Percentiles rank a stretch among this genome's conserved stretches.
These are phyloP conservation scores for Colletotrichum somersetense DNA, from an alignment of 2,329 filamentous ascomycete species.

Conservation along the genomic window DNA sequence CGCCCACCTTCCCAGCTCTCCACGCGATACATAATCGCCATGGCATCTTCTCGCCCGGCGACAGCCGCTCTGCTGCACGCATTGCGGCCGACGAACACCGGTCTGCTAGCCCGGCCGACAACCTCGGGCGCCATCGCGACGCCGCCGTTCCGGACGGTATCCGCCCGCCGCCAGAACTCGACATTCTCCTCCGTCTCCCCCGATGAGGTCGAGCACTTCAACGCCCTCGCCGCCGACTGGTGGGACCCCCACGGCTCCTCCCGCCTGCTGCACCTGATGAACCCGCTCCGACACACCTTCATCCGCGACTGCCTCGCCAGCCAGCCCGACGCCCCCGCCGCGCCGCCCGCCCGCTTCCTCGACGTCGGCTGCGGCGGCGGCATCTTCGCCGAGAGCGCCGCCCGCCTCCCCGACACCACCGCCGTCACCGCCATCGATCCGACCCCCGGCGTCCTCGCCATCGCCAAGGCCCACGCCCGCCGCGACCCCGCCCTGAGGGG, in stretches of 20 bases:
- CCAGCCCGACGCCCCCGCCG: constrained; percentile 59
- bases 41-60: constrained; percentile 40
- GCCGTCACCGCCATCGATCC: constrained; percentile 84
- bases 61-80: constrained; percentile 36
- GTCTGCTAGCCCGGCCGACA: not conserved
- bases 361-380: constrained; percentile 97
- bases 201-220: constrained; percentile 94
- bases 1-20: constrained; percentile 4
- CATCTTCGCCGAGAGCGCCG: constrained; percentile 92
- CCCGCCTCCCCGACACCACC: constrained; percentile 72
- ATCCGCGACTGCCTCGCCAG: constrained; percentile 77
- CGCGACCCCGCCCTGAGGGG: constrained; percentile 76
- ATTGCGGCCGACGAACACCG: constrained; percentile 25
- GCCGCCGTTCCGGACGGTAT: constrained; percentile 4
- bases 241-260: constrained; percentile 97
- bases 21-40: constrained; percentile 19
- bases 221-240: constrained; percentile 91
- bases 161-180: constrained; percentile 26
- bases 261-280: constrained; percentile 95
- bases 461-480: constrained; percentile 82
- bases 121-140: constrained; percentile 25
- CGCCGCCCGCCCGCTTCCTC: constrained; percentile 70
- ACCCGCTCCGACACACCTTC: constrained; percentile 94
- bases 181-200: constrained; percentile 82
- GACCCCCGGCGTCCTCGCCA: constrained; percentile 76